Percentiles rank a stretch among this genome's conserved stretches.
Evolutionary conservation across 768 basidiomycete genomes (phyloP).

Genomic region (Mycena kentingensis): DNA sequence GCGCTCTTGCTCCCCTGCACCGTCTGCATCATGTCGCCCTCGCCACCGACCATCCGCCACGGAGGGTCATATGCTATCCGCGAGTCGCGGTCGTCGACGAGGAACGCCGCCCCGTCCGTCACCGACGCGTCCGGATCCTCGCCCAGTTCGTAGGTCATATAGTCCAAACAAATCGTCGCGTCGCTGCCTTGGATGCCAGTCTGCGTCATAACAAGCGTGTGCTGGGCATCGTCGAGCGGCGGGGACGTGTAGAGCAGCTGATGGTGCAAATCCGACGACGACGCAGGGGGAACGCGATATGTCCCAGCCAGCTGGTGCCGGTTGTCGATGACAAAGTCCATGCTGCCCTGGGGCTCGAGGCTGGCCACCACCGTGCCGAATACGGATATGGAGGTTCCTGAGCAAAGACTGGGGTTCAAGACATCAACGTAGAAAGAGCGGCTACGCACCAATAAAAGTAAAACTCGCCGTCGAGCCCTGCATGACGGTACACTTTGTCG

Average conservation of each 20-base stretch:
- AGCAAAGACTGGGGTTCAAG: background rate
- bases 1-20: background rate
- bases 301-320: background rate
- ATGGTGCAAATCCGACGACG: background rate
- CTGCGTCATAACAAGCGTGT: background rate
- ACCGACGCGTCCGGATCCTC: background rate
- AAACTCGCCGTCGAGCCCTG: background rate
- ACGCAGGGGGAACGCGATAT: background rate
- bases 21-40: background rate
- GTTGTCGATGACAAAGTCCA: conserved; percentile 2
- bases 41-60: background rate
- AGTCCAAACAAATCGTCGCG: background rate
- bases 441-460: background rate
- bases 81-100: background rate
- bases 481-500: background rate
- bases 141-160: conserved; percentile 1
- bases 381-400: background rate
- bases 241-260: background rate
- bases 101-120: background rate
- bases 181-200: background rate
- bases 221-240: no score
- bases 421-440: background rate
- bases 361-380: background rate
- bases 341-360: background rate
- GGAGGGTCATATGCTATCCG: background rate